Conservation (phyloP, 441 rosid species). For the Macaranga tanarius region DNA sequence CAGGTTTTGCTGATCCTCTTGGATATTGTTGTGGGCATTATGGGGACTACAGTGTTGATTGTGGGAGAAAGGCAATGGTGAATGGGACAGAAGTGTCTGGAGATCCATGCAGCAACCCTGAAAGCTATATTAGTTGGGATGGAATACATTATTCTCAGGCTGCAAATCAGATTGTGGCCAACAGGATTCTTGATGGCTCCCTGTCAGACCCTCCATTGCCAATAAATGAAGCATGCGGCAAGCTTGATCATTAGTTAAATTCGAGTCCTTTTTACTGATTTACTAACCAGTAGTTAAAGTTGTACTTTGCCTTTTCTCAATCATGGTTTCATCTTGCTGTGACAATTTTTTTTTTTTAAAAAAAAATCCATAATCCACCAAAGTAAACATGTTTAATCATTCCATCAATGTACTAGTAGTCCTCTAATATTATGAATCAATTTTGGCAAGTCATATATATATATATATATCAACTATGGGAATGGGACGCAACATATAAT, state of each 20-base stretch:
- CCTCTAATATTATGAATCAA: too few species aligned
- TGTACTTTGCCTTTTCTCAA: too few species aligned
- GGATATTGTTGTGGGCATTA: constrained; percentile 60
- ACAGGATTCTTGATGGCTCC: constrained; percentile 44
- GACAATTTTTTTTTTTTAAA: too few species aligned
- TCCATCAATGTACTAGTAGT: too few species aligned
- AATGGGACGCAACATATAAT: too few species aligned
- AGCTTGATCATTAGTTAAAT: constrained; percentile 10
- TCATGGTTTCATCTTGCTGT: too few species aligned
- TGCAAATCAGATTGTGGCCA: constrained; percentile 49
- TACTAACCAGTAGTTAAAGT: too few species aligned
- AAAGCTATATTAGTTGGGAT: constrained; percentile 61
- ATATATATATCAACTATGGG: too few species aligned
- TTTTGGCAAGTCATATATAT: too few species aligned
- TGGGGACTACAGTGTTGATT: constrained; percentile 49
- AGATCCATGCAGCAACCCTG: constrained; percentile 49
- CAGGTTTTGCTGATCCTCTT: constrained; percentile 65
- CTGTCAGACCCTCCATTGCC: constrained; percentile 30
- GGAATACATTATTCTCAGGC: constrained; percentile 68
- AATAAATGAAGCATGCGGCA: constrained; percentile 26
- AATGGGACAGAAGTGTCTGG: constrained; percentile 62
- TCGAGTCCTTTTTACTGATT: too few species aligned
- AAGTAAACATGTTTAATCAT: too few species aligned
- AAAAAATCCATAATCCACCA: too few species aligned
- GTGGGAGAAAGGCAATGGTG: constrained; percentile 51